Evolutionary conservation across 345 rosid species (phyloP).

Genomic region (Populus nigra): DNA sequence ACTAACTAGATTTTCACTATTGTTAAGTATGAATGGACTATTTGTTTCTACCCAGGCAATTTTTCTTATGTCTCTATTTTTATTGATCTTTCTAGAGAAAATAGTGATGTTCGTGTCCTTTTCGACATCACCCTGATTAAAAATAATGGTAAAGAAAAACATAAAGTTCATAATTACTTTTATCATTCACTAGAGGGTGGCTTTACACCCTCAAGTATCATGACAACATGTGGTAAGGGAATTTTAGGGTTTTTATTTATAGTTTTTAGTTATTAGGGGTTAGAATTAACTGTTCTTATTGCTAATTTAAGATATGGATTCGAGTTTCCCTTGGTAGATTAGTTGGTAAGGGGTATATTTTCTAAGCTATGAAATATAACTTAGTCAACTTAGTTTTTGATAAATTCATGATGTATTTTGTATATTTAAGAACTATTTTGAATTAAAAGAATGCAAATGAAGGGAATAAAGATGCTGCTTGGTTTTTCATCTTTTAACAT

Average conservation of each 20-base stretch:
- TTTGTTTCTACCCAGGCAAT: constrained; percentile 80
- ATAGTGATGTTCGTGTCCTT: constrained; percentile 83
- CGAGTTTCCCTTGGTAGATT: too few species aligned
- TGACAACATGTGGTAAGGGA: constrained; percentile 84
- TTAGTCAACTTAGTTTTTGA: too few species aligned
- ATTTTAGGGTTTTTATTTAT: neutral
- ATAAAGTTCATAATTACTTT: constrained; percentile 89
- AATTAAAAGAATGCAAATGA: too few species aligned
- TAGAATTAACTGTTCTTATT: too few species aligned
- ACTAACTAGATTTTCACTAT: constrained; percentile 86
- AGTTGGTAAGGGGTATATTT: too few species aligned
- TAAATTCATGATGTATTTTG: too few species aligned
- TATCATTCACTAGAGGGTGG: constrained; percentile 84
- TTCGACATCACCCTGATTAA: constrained; percentile 79
- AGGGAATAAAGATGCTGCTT: too few species aligned
- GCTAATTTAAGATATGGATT: too few species aligned
- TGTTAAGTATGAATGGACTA: constrained; percentile 86
- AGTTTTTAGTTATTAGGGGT: too few species aligned
- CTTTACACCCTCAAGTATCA: constrained; percentile 91
- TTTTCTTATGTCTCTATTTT: constrained; percentile 81
- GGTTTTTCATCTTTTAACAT: too few species aligned
- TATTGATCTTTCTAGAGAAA: constrained; percentile 93
- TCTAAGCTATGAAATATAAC: too few species aligned
- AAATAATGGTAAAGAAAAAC: constrained; percentile 82
- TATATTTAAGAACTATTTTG: too few species aligned